A percentile compares a stretch with the other conserved stretches of the same genome.
Conservation (phyloP, 768 basidiomycete species). For the Pleurotus pulmonarius region DNA sequence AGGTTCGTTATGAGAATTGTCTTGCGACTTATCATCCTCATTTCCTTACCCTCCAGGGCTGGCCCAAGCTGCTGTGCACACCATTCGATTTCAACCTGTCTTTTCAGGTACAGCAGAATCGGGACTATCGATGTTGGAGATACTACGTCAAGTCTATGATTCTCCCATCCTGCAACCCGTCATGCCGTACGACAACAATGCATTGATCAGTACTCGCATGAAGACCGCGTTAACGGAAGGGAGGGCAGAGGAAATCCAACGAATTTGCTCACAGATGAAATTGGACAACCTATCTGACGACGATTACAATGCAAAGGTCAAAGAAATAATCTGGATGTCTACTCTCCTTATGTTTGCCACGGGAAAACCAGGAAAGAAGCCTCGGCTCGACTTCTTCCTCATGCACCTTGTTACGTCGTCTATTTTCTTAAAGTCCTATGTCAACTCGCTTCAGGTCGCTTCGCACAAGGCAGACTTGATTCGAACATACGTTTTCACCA, state of each 20-base stretch:
- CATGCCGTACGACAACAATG: slow-evolving; percentile 49
- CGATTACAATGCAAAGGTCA: slow-evolving; percentile 40
- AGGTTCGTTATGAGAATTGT: slow-evolving; percentile 21
- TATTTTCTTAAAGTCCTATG: slow-evolving; percentile 43
- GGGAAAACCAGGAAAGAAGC: slow-evolving; percentile 40
- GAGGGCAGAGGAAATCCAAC: slow-evolving; percentile 39
- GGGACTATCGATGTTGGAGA: slow-evolving; percentile 41
- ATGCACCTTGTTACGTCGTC: slow-evolving; percentile 56
- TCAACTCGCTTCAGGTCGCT: slow-evolving; percentile 26
- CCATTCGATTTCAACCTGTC: slow-evolving; percentile 16
- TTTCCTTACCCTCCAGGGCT: slow-evolving; percentile 28
- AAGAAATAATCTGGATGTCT: slow-evolving; percentile 47
- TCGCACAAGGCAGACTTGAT: slow-evolving; percentile 42
- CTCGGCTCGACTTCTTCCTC: slow-evolving; percentile 55
- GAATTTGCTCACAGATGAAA: slow-evolving; percentile 37
- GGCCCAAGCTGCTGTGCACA: slow-evolving; percentile 46
- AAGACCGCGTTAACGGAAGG: slow-evolving; percentile 30
- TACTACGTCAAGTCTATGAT: slow-evolving; percentile 48
- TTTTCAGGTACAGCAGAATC: background rate
- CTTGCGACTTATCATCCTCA: background rate
- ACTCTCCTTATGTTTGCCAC: slow-evolving; percentile 46
- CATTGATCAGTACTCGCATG: slow-evolving; percentile 31
- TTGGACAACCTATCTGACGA: slow-evolving; percentile 34
- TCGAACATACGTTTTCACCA: slow-evolving; percentile 33
- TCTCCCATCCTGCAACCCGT: slow-evolving; percentile 44